Evolutionary conservation across 2,329 filamentous ascomycete genomes (phyloP).

Genomic region (Fusarium ambrosium): DNA sequence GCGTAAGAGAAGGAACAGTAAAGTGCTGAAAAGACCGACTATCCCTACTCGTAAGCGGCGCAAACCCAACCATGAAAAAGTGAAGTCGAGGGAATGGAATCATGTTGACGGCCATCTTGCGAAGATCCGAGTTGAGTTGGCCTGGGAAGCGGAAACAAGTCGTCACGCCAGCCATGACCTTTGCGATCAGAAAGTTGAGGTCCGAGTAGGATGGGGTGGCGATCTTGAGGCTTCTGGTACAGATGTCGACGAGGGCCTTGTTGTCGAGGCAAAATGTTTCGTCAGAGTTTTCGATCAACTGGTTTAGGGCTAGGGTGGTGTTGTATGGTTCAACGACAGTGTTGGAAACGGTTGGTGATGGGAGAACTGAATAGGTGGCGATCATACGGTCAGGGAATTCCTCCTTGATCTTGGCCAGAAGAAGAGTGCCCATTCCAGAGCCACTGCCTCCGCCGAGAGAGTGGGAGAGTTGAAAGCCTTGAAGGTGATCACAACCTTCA

Average conservation of each 20-base stretch:
- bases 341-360: slow-evolving; percentile 99
- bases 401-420: slow-evolving; percentile 99
- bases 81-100: slow-evolving; percentile 99
- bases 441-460: slow-evolving; percentile 99
- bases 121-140: slow-evolving; percentile 99
- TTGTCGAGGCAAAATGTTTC: slow-evolving; percentile 99
- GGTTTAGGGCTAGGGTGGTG: slow-evolving; percentile 97
- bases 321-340: slow-evolving; percentile 99
- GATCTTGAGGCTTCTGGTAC: slow-evolving; percentile 99
- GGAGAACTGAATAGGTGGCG: slow-evolving; percentile 99
- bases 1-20: slow-evolving; percentile 96
- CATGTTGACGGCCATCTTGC: slow-evolving; percentile 99
- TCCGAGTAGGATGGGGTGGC: slow-evolving; percentile 98
- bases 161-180: slow-evolving; percentile 99
- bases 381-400: slow-evolving; percentile 99
- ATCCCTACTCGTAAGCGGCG: slow-evolving; percentile 88
- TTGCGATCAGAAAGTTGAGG: slow-evolving; percentile 98
- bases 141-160: slow-evolving; percentile 99
- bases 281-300: slow-evolving; percentile 99
- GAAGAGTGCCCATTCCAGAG: slow-evolving; percentile 99
- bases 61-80: slow-evolving; percentile 99
- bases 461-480: slow-evolving; percentile 99
- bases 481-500: slow-evolving; percentile 98
- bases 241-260: slow-evolving; percentile 99
- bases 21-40: slow-evolving; percentile 97